phyloP scores from a whole-genome alignment of 2,329 filamentous ascomycete genomes.

The Macrophomina phaseolina region DNA sequence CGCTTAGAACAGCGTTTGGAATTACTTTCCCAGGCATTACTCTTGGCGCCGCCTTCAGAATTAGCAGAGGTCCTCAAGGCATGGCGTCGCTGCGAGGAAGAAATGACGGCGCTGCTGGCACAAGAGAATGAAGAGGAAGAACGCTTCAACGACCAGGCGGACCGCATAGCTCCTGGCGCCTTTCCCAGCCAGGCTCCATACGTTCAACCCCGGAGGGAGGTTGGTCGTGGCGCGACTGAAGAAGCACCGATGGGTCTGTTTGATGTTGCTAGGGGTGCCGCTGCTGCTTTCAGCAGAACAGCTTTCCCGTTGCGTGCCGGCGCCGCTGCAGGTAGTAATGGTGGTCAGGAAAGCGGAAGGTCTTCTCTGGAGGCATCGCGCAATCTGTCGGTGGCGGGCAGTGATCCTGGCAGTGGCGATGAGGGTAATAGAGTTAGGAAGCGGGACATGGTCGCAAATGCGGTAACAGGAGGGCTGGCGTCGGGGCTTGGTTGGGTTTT shows the following conservation, averaged over 20 bases:
- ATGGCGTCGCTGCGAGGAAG: conserved; percentile 79
- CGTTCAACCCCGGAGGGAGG: conserved; percentile 49
- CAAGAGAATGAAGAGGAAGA: conserved; percentile 71
- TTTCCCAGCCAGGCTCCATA: conserved; percentile 44
- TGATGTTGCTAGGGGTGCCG: conserved; percentile 57
- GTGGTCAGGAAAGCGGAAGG: conserved; percentile 23
- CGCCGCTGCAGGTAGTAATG: conserved; percentile 32
- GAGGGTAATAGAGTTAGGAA: conserved; percentile 63
- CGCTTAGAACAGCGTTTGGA: conserved; percentile 83
- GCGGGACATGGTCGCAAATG: conserved; percentile 73
- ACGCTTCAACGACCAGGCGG: conserved; percentile 72
- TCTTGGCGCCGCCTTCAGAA: conserved; percentile 72
- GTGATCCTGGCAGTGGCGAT: conserved; percentile 42
- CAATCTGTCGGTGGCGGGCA: conserved; percentile 36
- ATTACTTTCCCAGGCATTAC: conserved; percentile 75
- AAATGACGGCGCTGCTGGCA: conserved; percentile 69
- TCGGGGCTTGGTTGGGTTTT: conserved; percentile 70
- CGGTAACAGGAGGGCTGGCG: conserved; percentile 66
- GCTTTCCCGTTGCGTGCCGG: conserved; percentile 52
- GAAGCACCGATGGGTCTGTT: conserved; percentile 61
- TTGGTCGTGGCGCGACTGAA: conserved; percentile 49
- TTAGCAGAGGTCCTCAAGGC: conserved; percentile 77
- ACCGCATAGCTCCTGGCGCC: conserved; percentile 58
- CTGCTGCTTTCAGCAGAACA: conserved; percentile 53
- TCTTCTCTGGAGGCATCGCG: conserved; percentile 2